A percentile compares a stretch with the other conserved stretches of the same genome.
phyloP scores from a whole-genome alignment of 768 basidiomycete genomes.

The Paxillus involutus region DNA sequence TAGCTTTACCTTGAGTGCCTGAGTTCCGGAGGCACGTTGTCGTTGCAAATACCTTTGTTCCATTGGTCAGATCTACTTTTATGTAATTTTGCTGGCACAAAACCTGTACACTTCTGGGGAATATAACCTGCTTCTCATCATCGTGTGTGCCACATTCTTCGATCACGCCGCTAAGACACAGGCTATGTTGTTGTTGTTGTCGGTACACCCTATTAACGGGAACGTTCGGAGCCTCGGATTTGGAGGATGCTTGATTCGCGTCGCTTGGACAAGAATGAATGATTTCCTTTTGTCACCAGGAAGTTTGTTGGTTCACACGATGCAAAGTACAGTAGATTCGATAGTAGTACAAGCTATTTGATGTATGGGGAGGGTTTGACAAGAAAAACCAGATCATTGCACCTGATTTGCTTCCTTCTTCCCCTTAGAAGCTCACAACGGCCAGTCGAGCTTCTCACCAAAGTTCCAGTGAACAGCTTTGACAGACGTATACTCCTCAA shows the following conservation, averaged over 20 bases:
- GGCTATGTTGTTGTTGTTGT: no score
- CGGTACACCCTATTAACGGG: no score
- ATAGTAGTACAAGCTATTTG: no score
- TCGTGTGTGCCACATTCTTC: conserved; percentile 25
- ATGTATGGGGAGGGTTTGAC: no score
- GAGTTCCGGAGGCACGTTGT: background rate
- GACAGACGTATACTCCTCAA: conserved; percentile 81
- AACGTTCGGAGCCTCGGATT: no score
- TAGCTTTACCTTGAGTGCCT: background rate
- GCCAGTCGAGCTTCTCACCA: conserved; percentile 79
- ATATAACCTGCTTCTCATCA: conserved; percentile 4
- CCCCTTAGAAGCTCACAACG: conserved; percentile 42
- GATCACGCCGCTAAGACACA: no score
- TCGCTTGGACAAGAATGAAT: background rate
- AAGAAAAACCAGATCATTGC: background rate
- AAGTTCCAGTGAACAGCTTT: conserved; percentile 90
- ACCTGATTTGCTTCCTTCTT: background rate
- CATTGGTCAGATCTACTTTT: background rate
- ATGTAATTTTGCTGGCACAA: background rate
- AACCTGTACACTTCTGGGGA: background rate
- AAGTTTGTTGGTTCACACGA: background rate
- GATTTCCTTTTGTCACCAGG: background rate
- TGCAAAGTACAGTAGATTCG: no score
- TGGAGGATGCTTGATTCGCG: background rate
- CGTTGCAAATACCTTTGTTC: background rate